These are phyloP conservation scores for Podospora tetraspora DNA, from an alignment of 495 filamentous ascomycete genomes.

Conservation along the genomic window DNA sequence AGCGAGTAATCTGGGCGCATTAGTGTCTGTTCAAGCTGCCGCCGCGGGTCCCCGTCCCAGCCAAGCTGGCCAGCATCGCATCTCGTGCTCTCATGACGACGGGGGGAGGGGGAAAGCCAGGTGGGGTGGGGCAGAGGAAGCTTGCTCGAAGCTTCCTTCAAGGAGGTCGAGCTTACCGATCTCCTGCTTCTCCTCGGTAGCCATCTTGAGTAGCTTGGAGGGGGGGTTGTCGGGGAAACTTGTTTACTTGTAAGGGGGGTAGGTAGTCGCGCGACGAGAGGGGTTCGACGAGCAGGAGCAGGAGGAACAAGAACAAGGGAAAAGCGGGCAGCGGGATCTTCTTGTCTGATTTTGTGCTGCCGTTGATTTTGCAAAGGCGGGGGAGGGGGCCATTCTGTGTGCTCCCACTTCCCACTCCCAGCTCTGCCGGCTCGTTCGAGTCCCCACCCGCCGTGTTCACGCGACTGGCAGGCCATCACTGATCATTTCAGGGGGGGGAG, in stretches of 20 bases:
- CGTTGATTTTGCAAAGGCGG: constrained; percentile 7
- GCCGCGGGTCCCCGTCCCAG: neutral
- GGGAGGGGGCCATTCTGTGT: constrained; percentile 5
- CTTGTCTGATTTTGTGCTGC: neutral
- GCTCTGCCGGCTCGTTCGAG: neutral
- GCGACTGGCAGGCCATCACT: neutral
- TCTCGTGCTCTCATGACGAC: neutral
- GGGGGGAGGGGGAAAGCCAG: neutral
- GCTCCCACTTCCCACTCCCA: constrained; percentile 1
- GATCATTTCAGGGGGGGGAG: neutral
- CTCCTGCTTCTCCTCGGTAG: constrained; percentile 36
- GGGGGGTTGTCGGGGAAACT: constrained; percentile 4
- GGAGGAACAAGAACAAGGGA: neutral
- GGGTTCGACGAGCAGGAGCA: constrained; percentile 5
- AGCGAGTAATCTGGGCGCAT: constrained; percentile 73
- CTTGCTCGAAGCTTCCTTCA: neutral
- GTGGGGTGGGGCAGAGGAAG: constrained; percentile 5
- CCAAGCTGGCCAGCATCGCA: neutral
- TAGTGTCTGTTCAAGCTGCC: no score
- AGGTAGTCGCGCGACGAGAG: constrained; percentile 11
- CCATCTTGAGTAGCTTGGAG: constrained; percentile 26
- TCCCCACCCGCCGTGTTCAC: neutral
- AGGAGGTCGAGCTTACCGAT: constrained; percentile 35
- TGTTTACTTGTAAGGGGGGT: neutral
- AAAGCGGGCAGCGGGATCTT: constrained; percentile 5